Evolutionary conservation across 495 filamentous ascomycete species (phyloP).

Genomic region (Aspergillus homomorphus): DNA sequence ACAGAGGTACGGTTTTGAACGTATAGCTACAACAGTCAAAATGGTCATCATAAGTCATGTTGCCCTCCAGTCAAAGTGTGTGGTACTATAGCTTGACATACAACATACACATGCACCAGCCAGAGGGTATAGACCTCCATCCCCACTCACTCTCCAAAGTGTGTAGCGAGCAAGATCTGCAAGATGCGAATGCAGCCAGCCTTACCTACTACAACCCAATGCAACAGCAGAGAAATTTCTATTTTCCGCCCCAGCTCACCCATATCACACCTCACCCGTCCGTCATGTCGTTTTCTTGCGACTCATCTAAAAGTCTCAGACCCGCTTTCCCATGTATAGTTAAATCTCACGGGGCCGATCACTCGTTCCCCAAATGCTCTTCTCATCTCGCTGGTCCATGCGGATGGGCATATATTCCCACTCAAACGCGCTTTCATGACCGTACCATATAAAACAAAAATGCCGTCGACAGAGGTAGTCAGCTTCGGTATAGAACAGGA

Average conservation of each 20-base stretch:
- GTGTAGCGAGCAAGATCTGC: not conserved
- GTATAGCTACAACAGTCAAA: not conserved
- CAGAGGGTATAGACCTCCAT: not conserved
- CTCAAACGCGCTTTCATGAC: not conserved
- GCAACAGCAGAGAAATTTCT: not conserved
- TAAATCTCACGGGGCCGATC: not conserved
- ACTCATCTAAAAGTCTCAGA: not conserved
- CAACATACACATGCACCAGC: not conserved
- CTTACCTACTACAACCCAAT: not conserved
- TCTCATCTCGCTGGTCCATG: not conserved
- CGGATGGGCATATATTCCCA: constrained; percentile 1
- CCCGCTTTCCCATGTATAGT: not conserved
- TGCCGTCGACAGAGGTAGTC: not conserved
- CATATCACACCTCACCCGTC: not conserved
- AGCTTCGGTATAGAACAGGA: not conserved
- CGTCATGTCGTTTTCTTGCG: not conserved
- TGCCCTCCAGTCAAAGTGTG: not conserved
- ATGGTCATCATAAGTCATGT: not conserved
- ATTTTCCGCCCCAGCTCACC: not conserved
- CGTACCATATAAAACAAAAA: not conserved
- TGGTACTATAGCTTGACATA: not conserved
- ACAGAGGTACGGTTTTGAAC: not conserved
- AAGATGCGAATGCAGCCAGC: not conserved
- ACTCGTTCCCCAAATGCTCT: not conserved
- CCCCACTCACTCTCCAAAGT: not conserved